Evolutionary conservation across 345 rosid genomes (phyloP).

Genomic region (Acer negundo): DNA sequence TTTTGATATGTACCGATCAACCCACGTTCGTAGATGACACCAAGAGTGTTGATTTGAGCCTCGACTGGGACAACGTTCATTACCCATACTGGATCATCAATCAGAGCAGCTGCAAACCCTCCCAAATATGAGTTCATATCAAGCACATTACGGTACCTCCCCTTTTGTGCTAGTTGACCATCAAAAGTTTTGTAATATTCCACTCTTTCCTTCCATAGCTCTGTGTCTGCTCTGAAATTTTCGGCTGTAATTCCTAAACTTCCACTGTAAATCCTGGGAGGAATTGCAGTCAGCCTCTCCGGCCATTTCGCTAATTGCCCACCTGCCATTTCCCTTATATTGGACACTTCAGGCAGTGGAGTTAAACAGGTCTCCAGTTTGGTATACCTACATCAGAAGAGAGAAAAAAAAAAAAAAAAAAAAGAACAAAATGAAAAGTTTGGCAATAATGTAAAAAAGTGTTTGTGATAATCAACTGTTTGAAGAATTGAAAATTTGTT

Average conservation of each 20-base stretch:
- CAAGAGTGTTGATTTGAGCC: slow-evolving; percentile 64
- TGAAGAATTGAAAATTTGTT: not conserved
- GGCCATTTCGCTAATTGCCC: slow-evolving; percentile 83
- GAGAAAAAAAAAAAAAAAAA: not conserved
- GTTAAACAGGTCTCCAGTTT: slow-evolving; percentile 84
- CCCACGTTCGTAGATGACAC: slow-evolving; percentile 85
- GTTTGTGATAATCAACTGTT: slow-evolving; percentile 2
- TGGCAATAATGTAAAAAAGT: not conserved
- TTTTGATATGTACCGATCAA: slow-evolving; percentile 89
- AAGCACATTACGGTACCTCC: slow-evolving; percentile 85
- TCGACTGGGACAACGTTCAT: slow-evolving; percentile 82
- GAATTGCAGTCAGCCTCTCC: slow-evolving; percentile 60
- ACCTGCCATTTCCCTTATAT: slow-evolving; percentile 63
- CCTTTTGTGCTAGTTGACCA: slow-evolving; percentile 58
- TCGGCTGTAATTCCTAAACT: slow-evolving; percentile 58
- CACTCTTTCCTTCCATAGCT: slow-evolving; percentile 73
- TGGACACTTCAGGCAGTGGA: slow-evolving; percentile 71
- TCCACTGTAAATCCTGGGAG: slow-evolving; percentile 76
- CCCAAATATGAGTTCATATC: slow-evolving; percentile 86
- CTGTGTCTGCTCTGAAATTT: slow-evolving; percentile 48
- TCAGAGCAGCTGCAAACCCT: slow-evolving; percentile 83
- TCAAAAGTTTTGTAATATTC: slow-evolving; percentile 70
- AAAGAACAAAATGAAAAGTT: not conserved
- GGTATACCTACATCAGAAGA: slow-evolving; percentile 60
- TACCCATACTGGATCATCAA: slow-evolving; percentile 80